A percentile compares a stretch with the other conserved stretches of the same genome.
Conservation (phyloP, 768 basidiomycete genomes). For the Pseudohyphozyma bogoriensis region DNA sequence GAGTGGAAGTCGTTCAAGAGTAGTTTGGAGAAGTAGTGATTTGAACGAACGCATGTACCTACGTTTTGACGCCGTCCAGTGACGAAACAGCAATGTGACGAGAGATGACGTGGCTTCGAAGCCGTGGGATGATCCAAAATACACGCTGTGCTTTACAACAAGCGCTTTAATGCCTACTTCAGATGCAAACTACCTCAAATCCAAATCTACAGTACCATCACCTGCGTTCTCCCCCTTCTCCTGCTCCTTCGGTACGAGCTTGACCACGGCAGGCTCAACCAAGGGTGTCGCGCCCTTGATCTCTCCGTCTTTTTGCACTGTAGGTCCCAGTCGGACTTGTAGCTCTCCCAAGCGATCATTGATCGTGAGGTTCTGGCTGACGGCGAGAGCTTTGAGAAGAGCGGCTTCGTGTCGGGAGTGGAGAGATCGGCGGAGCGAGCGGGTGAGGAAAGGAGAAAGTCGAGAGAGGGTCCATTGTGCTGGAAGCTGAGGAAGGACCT, state of each 20-base stretch:
- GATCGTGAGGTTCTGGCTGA: conserved; percentile 12
- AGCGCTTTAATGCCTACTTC: too few species aligned
- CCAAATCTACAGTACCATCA: conserved; percentile 12
- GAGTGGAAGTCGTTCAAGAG: conserved; percentile 27
- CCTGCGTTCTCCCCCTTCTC: neutral
- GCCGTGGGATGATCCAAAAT: too few species aligned
- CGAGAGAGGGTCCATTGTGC: neutral
- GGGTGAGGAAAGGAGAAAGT: conserved; percentile 7
- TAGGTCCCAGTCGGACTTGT: neutral
- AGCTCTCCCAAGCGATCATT: conserved; percentile 1
- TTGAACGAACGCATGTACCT: too few species aligned
- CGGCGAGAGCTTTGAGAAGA: conserved; percentile 17
- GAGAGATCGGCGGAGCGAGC: conserved; percentile 10
- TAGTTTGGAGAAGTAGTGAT: conserved; percentile 1
- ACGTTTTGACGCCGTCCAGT: too few species aligned
- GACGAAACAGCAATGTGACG: too few species aligned
- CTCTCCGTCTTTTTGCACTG: neutral
- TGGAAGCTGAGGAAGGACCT: conserved; percentile 5
- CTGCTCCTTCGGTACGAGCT: neutral
- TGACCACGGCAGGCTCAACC: neutral
- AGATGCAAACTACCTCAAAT: conserved; percentile 13
- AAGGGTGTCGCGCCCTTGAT: too few species aligned
- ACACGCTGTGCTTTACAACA: too few species aligned
- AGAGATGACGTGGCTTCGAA: too few species aligned
- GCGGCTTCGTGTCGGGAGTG: conserved; percentile 9